Evolutionary conservation across 2,329 filamentous ascomycete genomes (phyloP).

Genomic region (Xylaria arbuscula): DNA sequence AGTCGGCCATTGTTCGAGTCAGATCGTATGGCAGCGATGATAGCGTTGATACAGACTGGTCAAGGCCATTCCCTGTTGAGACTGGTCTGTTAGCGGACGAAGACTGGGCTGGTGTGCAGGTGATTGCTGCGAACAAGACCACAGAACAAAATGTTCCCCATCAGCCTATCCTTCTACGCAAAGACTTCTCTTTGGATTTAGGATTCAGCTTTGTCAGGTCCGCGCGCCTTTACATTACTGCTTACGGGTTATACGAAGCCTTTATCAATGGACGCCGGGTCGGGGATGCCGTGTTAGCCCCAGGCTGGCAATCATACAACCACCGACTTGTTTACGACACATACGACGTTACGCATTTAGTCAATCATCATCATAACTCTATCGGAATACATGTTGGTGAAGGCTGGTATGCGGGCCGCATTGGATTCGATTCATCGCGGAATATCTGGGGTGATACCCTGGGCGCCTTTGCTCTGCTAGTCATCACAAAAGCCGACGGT

Average conservation of each 20-base stretch:
- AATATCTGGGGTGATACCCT: conserved; percentile 51
- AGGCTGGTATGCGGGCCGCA: conserved; percentile 62
- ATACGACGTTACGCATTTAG: conserved; percentile 60
- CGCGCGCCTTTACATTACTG: conserved; percentile 61
- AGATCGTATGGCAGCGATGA: conserved; percentile 48
- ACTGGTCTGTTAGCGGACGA: conserved; percentile 48
- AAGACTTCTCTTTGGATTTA: conserved; percentile 47
- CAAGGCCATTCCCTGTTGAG: conserved; percentile 51
- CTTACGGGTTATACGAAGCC: conserved; percentile 58
- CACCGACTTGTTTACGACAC: conserved; percentile 64
- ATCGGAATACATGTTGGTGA: conserved; percentile 61
- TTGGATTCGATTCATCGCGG: conserved; percentile 48
- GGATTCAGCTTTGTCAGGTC: conserved; percentile 41
- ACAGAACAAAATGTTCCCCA: conserved; percentile 47
- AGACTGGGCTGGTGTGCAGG: conserved; percentile 50
- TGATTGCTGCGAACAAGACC: conserved; percentile 49
- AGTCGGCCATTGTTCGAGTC: conserved; percentile 52
- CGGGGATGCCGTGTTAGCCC: conserved; percentile 57
- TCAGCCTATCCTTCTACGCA: conserved; percentile 50
- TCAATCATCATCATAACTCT: conserved; percentile 54
- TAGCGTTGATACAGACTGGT: conserved; percentile 48
- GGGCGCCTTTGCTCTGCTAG: conserved; percentile 48
- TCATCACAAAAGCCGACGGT: conserved; percentile 41
- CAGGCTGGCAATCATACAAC: conserved; percentile 64
- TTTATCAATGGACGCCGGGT: conserved; percentile 60